Conservation (phyloP, 345 rosid species). For the Camelina laxa region DNA sequence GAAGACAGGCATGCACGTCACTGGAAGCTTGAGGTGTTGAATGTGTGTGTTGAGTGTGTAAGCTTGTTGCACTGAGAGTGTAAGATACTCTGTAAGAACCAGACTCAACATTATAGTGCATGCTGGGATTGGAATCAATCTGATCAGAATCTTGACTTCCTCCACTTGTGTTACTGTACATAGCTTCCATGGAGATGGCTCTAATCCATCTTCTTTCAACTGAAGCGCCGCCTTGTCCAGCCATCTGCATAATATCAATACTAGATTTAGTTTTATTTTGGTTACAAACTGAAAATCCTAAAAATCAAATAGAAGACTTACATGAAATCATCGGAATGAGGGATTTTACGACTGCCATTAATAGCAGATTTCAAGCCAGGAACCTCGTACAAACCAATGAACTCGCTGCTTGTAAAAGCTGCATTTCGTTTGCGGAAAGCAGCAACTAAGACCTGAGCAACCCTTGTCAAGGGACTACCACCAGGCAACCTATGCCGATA, state of each 20-base stretch:
- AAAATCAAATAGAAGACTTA: slow-evolving; percentile 20
- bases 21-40: slow-evolving; percentile 75
- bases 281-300: background rate
- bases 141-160: slow-evolving; percentile 85
- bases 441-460: slow-evolving; percentile 85
- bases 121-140: slow-evolving; percentile 77
- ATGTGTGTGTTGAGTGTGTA: slow-evolving; percentile 77
- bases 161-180: slow-evolving; percentile 95
- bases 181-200: slow-evolving; percentile 83
- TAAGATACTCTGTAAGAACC: slow-evolving; percentile 75
- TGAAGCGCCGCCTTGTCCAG: slow-evolving; percentile 91
- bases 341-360: slow-evolving; percentile 81
- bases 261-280: background rate
- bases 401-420: slow-evolving; percentile 70
- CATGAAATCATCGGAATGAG: slow-evolving; percentile 75
- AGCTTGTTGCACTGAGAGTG: slow-evolving; percentile 92
- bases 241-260: slow-evolving; percentile 51
- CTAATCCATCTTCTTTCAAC: slow-evolving; percentile 70
- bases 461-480: slow-evolving; percentile 92
- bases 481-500: slow-evolving; percentile 95
- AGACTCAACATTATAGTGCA: slow-evolving; percentile 71
- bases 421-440: slow-evolving; percentile 69
- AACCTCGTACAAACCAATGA: slow-evolving; percentile 76
- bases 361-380: slow-evolving; percentile 75
- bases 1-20: slow-evolving; percentile 93